Base-by-base conservation (phyloP, 176 grass and related monocot genomes). In the Thalia dealbata region DNA sequence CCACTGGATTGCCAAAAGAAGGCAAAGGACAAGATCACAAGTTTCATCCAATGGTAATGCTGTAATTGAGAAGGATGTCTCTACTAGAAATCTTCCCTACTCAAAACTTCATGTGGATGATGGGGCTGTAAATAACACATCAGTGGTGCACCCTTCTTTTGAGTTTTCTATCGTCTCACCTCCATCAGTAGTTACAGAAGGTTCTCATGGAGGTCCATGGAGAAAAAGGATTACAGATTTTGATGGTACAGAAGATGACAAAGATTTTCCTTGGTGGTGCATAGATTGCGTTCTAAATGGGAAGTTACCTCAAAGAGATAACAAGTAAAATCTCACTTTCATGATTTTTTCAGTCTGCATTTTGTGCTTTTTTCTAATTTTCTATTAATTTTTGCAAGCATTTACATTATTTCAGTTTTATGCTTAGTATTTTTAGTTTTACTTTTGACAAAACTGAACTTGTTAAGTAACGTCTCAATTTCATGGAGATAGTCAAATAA, bases 181-280 rank as follows among this genome's bases (percentile, higher is more conserved):
- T 84, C 89, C 93, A n/a, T 96, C 93, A 68, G 80, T 96, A 43
- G 86, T 92, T 67, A 96, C 89, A 0, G 85, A 96, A 80, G 90
- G 93, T 46, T 83, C 78, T 38, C 84, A 86, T 75, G 82, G 87
- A 75, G 89, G 89, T n/a, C 89, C 86, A 24, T 96, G 93, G 93
- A 90, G 93, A 85, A 96, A 86, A 79, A 92, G 81, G 81, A 87
- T 82, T 73, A 84, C 84, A 16, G 89, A 96, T 90, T 85, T 96
- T 64, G 86, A 92, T 82, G 93, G 89, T 81, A 84, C 82, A 8
- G 87, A 96, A 78, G 80, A 86, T 76, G 92, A 86, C 10, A 86
- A 69, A 63, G 75, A 92, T 88, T 80, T 96, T 14, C 93, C 93
- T 60, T 88, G 93, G 89, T 96, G 93, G 93, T 92, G 89, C 64